Percentiles rank a stretch among this genome's conserved stretches.
phyloP scores from a whole-genome alignment of 495 filamentous ascomycete genomes.

The Eremomyces bilateralis region DNA sequence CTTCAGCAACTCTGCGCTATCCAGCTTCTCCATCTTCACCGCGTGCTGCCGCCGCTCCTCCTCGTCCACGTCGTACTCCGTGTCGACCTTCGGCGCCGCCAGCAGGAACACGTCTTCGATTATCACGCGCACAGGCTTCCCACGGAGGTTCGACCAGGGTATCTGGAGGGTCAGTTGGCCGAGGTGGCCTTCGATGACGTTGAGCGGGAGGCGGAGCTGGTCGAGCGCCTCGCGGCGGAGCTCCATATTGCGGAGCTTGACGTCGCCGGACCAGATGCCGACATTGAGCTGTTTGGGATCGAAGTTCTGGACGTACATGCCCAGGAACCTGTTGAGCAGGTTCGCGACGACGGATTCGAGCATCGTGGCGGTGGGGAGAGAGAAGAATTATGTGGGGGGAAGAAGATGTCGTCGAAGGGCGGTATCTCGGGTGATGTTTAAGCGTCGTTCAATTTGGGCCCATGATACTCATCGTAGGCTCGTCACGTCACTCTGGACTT shows the following conservation, averaged over 20 bases:
- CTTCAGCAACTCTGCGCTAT: slow-evolving; percentile 83
- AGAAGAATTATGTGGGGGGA: not conserved
- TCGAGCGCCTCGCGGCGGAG: slow-evolving; percentile 85
- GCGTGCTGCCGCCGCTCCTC: slow-evolving; percentile 61
- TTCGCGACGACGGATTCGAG: slow-evolving; percentile 56
- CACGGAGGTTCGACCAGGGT: slow-evolving; percentile 87
- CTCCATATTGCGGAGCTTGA: slow-evolving; percentile 78
- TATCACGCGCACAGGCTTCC: slow-evolving; percentile 78
- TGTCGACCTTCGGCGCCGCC: slow-evolving; percentile 83
- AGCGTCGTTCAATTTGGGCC: too few relatives aligned
- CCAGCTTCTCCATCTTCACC: slow-evolving; percentile 92
- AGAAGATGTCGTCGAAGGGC: not conserved
- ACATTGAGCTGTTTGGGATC: slow-evolving; percentile 91
- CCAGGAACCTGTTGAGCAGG: slow-evolving; percentile 92
- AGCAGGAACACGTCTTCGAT: slow-evolving; percentile 94
- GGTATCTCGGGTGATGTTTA: not conserved
- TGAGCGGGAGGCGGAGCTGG: slow-evolving; percentile 83
- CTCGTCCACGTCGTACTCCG: slow-evolving; percentile 79
- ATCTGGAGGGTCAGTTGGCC: slow-evolving; percentile 78
- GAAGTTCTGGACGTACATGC: slow-evolving; percentile 99
- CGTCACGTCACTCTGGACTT: too few relatives aligned
- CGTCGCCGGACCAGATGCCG: slow-evolving; percentile 95
- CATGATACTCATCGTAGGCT: too few relatives aligned
- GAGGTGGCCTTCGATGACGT: slow-evolving; percentile 87
- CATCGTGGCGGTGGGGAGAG: slow-evolving; percentile 24